phyloP scores from a whole-genome alignment of 495 filamentous ascomycete species.

The Eremomyces bilateralis region DNA sequence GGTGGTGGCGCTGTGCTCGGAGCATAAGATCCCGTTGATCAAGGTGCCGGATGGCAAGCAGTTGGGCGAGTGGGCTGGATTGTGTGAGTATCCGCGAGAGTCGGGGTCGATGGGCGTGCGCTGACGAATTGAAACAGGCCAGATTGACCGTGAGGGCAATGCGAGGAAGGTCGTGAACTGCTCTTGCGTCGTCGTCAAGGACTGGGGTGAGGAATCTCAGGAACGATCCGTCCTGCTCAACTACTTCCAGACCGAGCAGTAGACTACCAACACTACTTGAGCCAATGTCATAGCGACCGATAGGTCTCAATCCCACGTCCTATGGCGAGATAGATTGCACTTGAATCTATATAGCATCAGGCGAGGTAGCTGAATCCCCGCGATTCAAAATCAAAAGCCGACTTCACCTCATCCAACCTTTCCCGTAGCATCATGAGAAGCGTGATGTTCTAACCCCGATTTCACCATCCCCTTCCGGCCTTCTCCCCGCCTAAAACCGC shows the following conservation, averaged over 20 bases:
- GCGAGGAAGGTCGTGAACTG: conserved; percentile 99
- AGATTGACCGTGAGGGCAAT: conserved; percentile 96
- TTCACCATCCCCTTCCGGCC: conserved; percentile 7
- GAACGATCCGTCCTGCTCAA: conserved; percentile 95
- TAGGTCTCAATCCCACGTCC: too few relatives aligned
- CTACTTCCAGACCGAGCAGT: conserved; percentile 92
- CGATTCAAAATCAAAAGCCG: too few relatives aligned
- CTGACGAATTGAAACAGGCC: conserved; percentile 45
- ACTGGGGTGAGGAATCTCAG: conserved; percentile 98
- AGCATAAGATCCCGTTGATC: conserved; percentile 98
- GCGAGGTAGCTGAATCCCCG: too few relatives aligned
- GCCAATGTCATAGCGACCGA: too few relatives aligned
- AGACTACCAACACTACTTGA: too few relatives aligned
- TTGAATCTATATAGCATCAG: too few relatives aligned
- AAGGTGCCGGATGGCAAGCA: conserved; percentile 99
- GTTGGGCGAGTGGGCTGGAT: conserved; percentile 97
- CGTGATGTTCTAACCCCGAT: too few relatives aligned
- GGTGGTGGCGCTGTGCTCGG: conserved; percentile 87
- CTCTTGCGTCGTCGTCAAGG: conserved; percentile 96
- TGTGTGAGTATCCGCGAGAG: conserved; percentile 47
- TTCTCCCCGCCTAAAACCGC: conserved; percentile 16
- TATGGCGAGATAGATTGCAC: too few relatives aligned
- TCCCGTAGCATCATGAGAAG: too few relatives aligned
- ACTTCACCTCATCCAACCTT: too few relatives aligned
- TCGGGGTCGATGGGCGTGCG: not conserved